Percentiles rank a stretch among this genome's conserved stretches.
phyloP scores from a whole-genome alignment of 306 rosid genomes.

The Cucumis hystrix region DNA sequence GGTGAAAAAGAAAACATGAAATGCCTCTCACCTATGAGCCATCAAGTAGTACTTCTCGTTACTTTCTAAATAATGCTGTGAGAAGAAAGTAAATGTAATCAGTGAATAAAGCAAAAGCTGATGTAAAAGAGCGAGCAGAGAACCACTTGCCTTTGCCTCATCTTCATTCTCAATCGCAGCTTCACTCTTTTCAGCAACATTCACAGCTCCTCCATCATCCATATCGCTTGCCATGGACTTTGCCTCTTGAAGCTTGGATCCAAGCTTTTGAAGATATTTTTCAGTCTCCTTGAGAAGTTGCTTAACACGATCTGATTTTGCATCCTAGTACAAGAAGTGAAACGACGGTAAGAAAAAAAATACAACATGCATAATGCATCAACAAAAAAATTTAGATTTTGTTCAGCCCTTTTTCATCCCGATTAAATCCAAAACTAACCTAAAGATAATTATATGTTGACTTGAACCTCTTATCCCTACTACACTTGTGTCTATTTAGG shows the following conservation, averaged over 20 bases:
- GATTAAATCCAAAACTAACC: neutral
- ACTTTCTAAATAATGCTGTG: conserved; percentile 98
- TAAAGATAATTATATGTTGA: neutral
- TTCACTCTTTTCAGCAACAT: conserved; percentile 49
- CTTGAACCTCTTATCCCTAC: neutral
- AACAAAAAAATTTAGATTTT: neutral
- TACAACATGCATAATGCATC: neutral
- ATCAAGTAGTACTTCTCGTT: conserved; percentile 96
- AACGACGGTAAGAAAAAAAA: neutral
- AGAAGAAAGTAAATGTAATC: conserved; percentile 13
- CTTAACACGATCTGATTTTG: conserved; percentile 96
- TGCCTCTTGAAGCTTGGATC: conserved; percentile 82
- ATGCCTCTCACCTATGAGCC: conserved; percentile 77
- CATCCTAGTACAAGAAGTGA: conserved; percentile 48
- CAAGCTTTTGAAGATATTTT: conserved; percentile 97
- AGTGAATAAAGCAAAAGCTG: conserved; percentile 11
- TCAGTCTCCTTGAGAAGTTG: conserved; percentile 98
- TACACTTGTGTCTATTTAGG: neutral
- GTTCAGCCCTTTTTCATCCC: neutral
- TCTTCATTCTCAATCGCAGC: conserved; percentile 67
- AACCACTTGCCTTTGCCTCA: conserved; percentile 83
- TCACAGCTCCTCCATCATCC: conserved; percentile 45
- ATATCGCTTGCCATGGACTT: conserved; percentile 52
- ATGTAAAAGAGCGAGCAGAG: conserved; percentile 7
- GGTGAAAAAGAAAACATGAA: neutral